Evolutionary conservation across 257 asterid genomes (phyloP).

Genomic region (Leptodermis oblonga): DNA sequence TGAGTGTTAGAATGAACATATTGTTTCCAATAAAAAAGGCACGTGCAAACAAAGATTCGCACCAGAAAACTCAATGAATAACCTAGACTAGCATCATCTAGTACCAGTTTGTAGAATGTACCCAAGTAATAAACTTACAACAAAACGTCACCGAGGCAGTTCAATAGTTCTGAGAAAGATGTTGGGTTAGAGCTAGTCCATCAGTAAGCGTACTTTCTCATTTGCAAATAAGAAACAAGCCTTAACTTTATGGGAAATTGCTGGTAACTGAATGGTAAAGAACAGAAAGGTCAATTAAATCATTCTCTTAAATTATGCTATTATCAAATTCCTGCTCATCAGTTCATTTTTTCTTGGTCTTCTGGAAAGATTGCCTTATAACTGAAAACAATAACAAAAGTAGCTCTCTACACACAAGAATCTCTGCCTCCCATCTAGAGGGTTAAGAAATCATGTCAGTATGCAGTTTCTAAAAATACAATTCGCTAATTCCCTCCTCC

Average conservation of each 20-base stretch:
- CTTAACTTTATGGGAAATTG: neutral
- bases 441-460: constrained; percentile 24
- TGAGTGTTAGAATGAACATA: neutral
- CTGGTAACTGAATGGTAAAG: neutral
- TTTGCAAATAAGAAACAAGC: constrained; percentile 7
- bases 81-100: neutral
- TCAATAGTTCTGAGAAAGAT: neutral
- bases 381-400: neutral
- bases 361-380: neutral
- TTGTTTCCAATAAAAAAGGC: neutral
- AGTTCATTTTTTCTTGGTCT: neutral
- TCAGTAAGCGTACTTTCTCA: neutral
- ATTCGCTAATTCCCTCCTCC: constrained; percentile 18
- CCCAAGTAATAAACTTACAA: neutral
- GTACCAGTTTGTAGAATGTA: neutral
- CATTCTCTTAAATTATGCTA: neutral
- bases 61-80: neutral
- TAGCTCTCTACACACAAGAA: constrained; percentile 33
- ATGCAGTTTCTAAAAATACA: constrained; percentile 24
- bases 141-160: neutral
- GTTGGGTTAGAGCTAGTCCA: neutral
- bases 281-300: neutral
- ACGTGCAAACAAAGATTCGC: neutral
- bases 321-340: neutral
- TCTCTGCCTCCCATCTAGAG: constrained; percentile 25